Evolutionary conservation across 176 grass and related monocot species (phyloP), one percentile per base, ranked within the genome.

Genomic region (Poa annua): DNA sequence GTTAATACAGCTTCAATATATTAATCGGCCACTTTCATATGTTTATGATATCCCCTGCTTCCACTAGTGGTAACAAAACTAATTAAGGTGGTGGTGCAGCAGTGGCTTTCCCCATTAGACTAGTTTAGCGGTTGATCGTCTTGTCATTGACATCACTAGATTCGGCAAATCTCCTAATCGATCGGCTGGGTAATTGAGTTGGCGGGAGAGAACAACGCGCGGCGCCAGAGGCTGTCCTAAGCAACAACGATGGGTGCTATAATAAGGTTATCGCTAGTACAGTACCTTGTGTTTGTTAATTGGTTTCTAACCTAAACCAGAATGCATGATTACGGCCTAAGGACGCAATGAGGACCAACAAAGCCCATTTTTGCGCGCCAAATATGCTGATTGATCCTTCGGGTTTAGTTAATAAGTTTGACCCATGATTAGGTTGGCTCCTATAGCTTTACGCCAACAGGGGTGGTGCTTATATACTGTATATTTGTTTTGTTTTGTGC

Each of bases 101-200:
- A 80, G 75, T 82, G 75, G 21, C 75, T 84, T 88, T 84, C 86
- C 8, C 11, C 7, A 88, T 63, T 65, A 84, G 65, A n/a, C 55
- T 75, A 53, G 34, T 42, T 32, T 49, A 42, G 44, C 20, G 19
- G 9, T n/a, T 21, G 8, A 33, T 26, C 72, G 60, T 60, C 25
- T 9, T 2, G 71, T 62, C 44, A 87, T 48, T 78, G 75, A 48
- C 71, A 89, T 81, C 82, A 85, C 61, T 88, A 84, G 81, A 88
- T 88, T 80, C 69, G 76, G 11, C 15, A 0, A 75, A 85, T 68
- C 81, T 12, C 44, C 44, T 59, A 81, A 81, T 74, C 13, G 0
- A 55, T n/a, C 1, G 21, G 63, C 41, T 45, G 45, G 11, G 45
- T 14, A 14, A 13, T 48, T 51, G 50, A 33, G 34, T 35, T 48